Conservation (phyloP, 2,329 filamentous ascomycete genomes). For the Akanthomyces uredinophilus region DNA sequence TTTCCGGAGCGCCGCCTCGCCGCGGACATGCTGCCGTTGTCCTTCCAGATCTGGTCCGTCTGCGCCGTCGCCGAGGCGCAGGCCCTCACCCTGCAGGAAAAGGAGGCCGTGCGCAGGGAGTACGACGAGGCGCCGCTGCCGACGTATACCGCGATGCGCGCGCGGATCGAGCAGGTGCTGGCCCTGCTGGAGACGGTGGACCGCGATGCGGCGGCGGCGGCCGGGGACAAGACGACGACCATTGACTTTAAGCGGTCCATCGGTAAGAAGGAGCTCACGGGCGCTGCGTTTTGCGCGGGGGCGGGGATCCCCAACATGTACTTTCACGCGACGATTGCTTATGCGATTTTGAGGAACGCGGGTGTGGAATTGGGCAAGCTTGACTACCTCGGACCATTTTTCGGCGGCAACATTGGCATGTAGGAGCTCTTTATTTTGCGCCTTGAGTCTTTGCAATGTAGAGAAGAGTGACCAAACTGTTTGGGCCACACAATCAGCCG, state of each 20-base stretch:
- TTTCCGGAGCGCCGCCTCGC: constrained; percentile 19
- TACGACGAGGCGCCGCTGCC: constrained; percentile 19
- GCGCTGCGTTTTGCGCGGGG: constrained; percentile 38
- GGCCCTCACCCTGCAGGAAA: not conserved
- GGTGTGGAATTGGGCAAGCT: constrained; percentile 58
- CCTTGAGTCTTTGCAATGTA: no score
- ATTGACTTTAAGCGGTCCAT: constrained; percentile 26
- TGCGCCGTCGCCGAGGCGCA: constrained; percentile 14
- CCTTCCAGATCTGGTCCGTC: constrained; percentile 25
- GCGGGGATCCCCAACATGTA: constrained; percentile 56
- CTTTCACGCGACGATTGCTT: constrained; percentile 58
- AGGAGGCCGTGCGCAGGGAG: not conserved
- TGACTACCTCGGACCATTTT: constrained; percentile 42
- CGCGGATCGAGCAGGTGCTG: constrained; percentile 25
- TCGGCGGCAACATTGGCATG: not conserved
- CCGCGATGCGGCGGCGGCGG: constrained; percentile 25
- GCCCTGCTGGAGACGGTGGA: constrained; percentile 13
- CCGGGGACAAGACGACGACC: constrained; percentile 23
- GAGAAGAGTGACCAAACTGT: no score
- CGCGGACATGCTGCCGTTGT: constrained; percentile 28
- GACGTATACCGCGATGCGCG: constrained; percentile 30
- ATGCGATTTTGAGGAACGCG: constrained; percentile 55
- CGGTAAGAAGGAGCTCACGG: constrained; percentile 21
- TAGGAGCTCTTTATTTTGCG: not conserved
- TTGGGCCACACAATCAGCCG: no score